These are phyloP conservation scores for Neofusicoccum cordaticola DNA, from an alignment of 2,329 filamentous ascomycete species.

Conservation along the genomic window DNA sequence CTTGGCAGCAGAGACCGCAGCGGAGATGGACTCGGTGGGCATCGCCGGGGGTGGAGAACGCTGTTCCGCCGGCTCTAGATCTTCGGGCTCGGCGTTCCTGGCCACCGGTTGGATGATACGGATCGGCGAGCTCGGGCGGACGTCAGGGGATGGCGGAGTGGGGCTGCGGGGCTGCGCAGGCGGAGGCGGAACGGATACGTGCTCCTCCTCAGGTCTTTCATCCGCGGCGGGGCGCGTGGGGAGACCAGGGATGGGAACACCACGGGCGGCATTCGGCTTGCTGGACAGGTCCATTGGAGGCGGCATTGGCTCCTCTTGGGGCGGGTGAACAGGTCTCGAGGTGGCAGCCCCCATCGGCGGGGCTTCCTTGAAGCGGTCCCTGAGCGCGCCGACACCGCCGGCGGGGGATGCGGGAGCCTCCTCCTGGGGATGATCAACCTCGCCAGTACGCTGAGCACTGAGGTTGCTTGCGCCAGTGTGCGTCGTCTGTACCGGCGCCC, in stretches of 20 bases:
- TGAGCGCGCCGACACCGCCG: constrained; percentile 69
- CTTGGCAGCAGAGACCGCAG: constrained; percentile 61
- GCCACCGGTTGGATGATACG: constrained; percentile 82
- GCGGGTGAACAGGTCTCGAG: constrained; percentile 37
- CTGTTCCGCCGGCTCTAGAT: constrained; percentile 50
- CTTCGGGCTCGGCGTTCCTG: constrained; percentile 53
- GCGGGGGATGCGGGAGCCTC: constrained; percentile 54
- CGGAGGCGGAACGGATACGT: constrained; percentile 44
- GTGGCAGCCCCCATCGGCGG: constrained; percentile 62
- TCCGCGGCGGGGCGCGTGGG: constrained; percentile 55
- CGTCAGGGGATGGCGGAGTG: constrained; percentile 49
- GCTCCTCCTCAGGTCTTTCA: constrained; percentile 54
- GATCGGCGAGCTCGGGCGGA: constrained; percentile 68
- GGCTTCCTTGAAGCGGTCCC: constrained; percentile 79
- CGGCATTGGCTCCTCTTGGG: constrained; percentile 46
- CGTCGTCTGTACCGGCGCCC: constrained; percentile 77
- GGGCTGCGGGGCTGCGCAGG: constrained; percentile 39
- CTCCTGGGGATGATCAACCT: constrained; percentile 48
- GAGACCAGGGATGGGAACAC: constrained; percentile 76
- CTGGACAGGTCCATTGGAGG: constrained; percentile 65
- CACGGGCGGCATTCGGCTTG: constrained; percentile 62
- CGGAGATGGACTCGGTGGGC: constrained; percentile 62
- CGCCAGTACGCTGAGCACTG: constrained; percentile 63
- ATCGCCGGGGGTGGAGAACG: constrained; percentile 55
- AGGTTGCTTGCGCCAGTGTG: constrained; percentile 59